Percentiles rank a stretch among this genome's conserved stretches.
Evolutionary conservation across 1,284 basidiomycete genomes (phyloP).

Genomic region (Malassezia restricta): DNA sequence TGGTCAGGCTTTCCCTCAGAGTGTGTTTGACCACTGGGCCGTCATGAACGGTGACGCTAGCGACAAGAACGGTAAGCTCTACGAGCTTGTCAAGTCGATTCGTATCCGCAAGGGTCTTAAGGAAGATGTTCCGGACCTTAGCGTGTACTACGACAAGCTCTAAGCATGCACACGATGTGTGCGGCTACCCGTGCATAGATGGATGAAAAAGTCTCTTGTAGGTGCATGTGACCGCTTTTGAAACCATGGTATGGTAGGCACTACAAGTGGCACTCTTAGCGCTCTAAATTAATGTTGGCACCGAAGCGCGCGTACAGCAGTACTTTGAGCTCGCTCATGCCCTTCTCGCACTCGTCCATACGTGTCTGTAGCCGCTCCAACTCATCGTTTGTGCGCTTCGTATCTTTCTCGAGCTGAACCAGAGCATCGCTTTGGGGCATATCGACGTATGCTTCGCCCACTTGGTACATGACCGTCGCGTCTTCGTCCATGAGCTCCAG

Average conservation of each 20-base stretch:
- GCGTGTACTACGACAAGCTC: slow-evolving; percentile 30
- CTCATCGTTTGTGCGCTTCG: slow-evolving; percentile 54
- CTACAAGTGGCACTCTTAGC: neutral
- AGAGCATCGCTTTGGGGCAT: slow-evolving; percentile 61
- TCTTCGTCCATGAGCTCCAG: slow-evolving; percentile 65
- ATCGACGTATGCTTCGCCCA: slow-evolving; percentile 79
- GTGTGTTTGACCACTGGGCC: slow-evolving; percentile 64
- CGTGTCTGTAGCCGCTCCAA: slow-evolving; percentile 54
- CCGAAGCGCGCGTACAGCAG: slow-evolving; percentile 83
- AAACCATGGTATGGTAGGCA: slow-evolving; percentile 5
- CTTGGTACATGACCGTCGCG: slow-evolving; percentile 54
- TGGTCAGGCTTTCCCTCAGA: slow-evolving; percentile 96
- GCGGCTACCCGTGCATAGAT: neutral
- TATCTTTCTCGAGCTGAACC: slow-evolving; percentile 62
- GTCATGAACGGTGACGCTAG: slow-evolving; percentile 63
- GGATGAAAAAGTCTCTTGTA: neutral
- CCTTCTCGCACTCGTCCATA: slow-evolving; percentile 61
- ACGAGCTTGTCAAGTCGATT: slow-evolving; percentile 70
- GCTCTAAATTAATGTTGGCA: slow-evolving; percentile 59
- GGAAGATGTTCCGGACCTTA: slow-evolving; percentile 23
- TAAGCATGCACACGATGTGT: slow-evolving; percentile 7
- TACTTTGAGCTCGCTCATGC: slow-evolving; percentile 83
- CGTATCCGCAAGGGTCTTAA: slow-evolving; percentile 77
- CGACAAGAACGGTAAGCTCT: slow-evolving; percentile 67
- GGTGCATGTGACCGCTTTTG: neutral